Conservation (phyloP, 345 rosid species). For the Rubroshorea leprosula region DNA sequence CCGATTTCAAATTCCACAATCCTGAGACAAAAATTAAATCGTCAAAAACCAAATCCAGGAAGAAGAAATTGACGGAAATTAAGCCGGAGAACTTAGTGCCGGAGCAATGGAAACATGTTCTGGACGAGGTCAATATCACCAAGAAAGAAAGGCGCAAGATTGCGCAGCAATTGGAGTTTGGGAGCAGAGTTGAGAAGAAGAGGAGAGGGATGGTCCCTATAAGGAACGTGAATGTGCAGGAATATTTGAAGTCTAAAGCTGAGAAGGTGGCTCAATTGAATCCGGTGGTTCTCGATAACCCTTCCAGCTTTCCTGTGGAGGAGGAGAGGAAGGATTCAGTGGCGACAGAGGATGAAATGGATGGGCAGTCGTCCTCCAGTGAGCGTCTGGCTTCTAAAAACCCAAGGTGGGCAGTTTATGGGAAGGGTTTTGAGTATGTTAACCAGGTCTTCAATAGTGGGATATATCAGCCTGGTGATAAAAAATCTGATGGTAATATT, state of each 20-base stretch:
- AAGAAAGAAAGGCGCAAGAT: slow-evolving; percentile 83
- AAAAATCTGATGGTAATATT: slow-evolving; percentile 49
- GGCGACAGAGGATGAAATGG: slow-evolving; percentile 11
- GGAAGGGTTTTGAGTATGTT: slow-evolving; percentile 80
- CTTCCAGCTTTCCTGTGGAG: slow-evolving; percentile 25
- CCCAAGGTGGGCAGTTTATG: slow-evolving; percentile 93
- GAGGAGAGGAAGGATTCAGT: slow-evolving; percentile 18
- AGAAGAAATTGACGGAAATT: slow-evolving; percentile 27
- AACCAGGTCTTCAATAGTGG: slow-evolving; percentile 54
- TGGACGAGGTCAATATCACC: slow-evolving; percentile 69
- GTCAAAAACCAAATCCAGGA: slow-evolving; percentile 12
- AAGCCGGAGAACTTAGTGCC: slow-evolving; percentile 71
- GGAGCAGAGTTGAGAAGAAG: slow-evolving; percentile 67
- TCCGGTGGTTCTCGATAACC: slow-evolving; percentile 60
- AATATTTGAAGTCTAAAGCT: slow-evolving; percentile 48
- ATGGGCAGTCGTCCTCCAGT: slow-evolving; percentile 14
- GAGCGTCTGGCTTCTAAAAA: slow-evolving; percentile 68
- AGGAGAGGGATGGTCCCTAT: slow-evolving; percentile 53
- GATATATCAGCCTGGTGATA: slow-evolving; percentile 47
- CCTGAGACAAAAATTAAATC: neutral
- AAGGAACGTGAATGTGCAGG: slow-evolving; percentile 54
- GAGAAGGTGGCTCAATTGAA: slow-evolving; percentile 59
- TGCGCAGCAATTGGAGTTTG: slow-evolving; percentile 73
- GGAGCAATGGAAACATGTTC: slow-evolving; percentile 72
- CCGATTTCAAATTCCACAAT: slow-evolving; percentile 7